These are phyloP conservation scores for Neurospora sp. DNA, from an alignment of 2,329 filamentous ascomycete species.

Conservation along the genomic window DNA sequence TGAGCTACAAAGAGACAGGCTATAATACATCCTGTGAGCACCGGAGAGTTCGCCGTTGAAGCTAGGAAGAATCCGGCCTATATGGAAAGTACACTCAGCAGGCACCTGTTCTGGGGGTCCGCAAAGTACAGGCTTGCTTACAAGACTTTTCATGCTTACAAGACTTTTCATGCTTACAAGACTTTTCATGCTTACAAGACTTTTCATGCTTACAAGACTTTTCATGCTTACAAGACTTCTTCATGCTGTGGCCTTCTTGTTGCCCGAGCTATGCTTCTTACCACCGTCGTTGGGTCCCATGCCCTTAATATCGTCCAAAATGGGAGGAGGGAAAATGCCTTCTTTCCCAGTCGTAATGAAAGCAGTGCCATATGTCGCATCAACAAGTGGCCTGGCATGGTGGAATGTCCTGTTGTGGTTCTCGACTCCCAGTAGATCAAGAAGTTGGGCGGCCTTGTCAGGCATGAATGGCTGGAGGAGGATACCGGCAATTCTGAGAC, in stretches of 20 bases:
- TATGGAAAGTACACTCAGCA: background rate
- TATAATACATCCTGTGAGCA: background rate
- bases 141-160: too few species aligned
- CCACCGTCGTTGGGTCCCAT: background rate
- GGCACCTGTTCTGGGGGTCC: background rate
- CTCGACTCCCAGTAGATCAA: conserved; percentile 70
- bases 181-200: too few species aligned
- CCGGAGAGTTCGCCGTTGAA: background rate
- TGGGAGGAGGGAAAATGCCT: conserved; percentile 43
- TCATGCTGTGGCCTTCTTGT: background rate
- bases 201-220: too few species aligned
- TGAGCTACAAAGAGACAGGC: background rate
- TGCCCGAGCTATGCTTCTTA: background rate
- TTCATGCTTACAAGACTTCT: background rate
- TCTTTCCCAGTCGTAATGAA: conserved; percentile 26
- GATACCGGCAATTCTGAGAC: conserved; percentile 70
- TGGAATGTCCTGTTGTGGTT: conserved; percentile 51
- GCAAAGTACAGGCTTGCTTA: background rate
- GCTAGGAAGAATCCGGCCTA: background rate
- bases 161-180: too few species aligned
- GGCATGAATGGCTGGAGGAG: conserved; percentile 90
- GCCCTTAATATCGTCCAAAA: conserved; percentile 22
- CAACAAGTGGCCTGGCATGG: conserved; percentile 52
- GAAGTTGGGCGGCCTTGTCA: conserved; percentile 57
- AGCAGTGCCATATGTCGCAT: conserved; percentile 57